Evolutionary conservation across 73 alveolate species (phyloP).

Genomic region (Urostyla sp.): DNA sequence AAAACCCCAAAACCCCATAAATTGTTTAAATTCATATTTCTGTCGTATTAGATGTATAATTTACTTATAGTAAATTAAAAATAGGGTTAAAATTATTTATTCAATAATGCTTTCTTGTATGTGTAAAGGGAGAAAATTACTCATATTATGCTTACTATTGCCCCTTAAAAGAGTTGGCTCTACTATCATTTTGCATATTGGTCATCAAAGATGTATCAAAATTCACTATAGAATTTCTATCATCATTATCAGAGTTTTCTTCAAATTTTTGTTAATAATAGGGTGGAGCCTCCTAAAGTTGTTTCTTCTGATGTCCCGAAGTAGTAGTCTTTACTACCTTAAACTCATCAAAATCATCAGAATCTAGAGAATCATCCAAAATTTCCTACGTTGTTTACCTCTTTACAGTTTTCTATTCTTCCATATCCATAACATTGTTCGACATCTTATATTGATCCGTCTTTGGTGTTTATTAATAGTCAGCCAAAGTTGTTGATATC

Average conservation of each 20-base stretch:
- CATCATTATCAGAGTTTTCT: slow-evolving; percentile 14
- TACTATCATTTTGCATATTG: too few species aligned
- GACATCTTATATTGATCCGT: background rate
- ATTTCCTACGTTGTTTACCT: slow-evolving; percentile 17
- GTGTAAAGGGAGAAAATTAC: too few species aligned
- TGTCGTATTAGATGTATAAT: too few species aligned
- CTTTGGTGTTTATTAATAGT: background rate
- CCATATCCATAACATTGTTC: background rate
- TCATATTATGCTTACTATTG: too few species aligned
- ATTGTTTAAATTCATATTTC: too few species aligned
- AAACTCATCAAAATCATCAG: slow-evolving; percentile 38
- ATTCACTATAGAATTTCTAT: slow-evolving; percentile 37
- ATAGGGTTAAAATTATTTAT: too few species aligned
- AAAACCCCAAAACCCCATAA: too few species aligned
- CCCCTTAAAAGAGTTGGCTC: too few species aligned
- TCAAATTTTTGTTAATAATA: background rate
- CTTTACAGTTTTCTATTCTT: background rate
- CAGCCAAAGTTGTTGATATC: background rate
- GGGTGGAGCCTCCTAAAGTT: background rate
- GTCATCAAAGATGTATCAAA: slow-evolving; percentile 35
- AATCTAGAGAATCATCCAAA: slow-evolving; percentile 23
- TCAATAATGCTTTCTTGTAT: too few species aligned
- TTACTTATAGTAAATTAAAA: too few species aligned
- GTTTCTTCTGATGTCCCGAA: background rate
- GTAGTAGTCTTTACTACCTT: background rate